Evolutionary conservation across 257 asterid genomes (phyloP).

Genomic region (Oldenlandia corymbosa): DNA sequence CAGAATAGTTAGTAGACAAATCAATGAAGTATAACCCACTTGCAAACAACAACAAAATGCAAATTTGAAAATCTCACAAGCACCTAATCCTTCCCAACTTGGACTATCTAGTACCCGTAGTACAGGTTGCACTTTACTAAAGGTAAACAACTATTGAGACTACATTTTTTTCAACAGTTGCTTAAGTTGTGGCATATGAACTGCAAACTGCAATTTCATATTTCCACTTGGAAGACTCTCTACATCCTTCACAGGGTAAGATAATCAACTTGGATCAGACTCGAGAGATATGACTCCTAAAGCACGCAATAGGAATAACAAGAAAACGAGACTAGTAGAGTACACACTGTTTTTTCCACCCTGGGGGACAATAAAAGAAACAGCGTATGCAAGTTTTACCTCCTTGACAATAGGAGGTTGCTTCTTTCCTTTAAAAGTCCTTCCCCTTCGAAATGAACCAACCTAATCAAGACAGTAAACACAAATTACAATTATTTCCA

Average conservation of each 20-base stretch:
- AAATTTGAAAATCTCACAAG: background rate
- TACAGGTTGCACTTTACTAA: background rate
- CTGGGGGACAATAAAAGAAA: background rate
- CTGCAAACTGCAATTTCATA: background rate
- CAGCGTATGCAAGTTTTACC: conserved; percentile 33
- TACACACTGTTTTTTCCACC: too few relatives aligned
- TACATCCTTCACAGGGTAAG: background rate
- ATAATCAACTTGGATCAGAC: background rate
- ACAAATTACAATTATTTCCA: conserved; percentile 13
- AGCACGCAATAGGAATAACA: background rate
- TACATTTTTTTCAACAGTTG: background rate
- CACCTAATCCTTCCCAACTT: background rate
- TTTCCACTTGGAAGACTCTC: background rate
- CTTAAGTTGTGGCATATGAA: background rate
- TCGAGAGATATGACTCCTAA: background rate
- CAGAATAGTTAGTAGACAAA: too few relatives aligned
- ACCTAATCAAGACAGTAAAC: conserved; percentile 41
- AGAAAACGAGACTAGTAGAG: background rate
- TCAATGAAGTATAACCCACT: too few relatives aligned
- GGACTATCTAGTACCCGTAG: background rate
- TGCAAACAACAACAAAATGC: background rate
- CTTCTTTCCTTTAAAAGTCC: conserved; percentile 59
- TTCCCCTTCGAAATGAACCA: conserved; percentile 63
- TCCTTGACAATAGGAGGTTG: conserved; percentile 64
- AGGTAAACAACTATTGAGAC: background rate